A percentile compares a stretch with the other conserved stretches of the same genome.
Conservation (phyloP, 192 early-diverging fungal species). For the Entophlyctis luteolus region DNA sequence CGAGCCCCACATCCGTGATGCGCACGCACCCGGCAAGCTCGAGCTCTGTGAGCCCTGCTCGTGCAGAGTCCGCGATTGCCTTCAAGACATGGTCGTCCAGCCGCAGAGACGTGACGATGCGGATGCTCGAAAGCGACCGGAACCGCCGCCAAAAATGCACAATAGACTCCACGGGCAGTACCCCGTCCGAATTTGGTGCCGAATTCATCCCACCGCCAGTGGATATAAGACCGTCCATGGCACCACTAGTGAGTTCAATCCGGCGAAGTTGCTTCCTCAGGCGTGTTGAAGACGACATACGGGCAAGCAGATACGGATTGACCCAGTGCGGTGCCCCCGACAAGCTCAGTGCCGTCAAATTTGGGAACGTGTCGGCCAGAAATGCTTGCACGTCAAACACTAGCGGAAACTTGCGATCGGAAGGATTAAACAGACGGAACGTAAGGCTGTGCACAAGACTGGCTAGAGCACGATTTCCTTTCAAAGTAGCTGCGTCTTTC, state of each 20-base stretch:
- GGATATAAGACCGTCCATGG: background rate
- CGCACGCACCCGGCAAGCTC: too few species aligned
- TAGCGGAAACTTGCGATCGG: background rate
- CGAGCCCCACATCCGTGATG: too few species aligned
- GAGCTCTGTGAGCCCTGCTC: too few species aligned
- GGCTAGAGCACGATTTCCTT: background rate
- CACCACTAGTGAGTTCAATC: background rate
- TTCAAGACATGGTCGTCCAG: background rate
- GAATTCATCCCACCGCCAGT: background rate
- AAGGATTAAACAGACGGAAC: slow-evolving; percentile 4
- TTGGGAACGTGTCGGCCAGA: slow-evolving; percentile 2
- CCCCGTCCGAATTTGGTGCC: background rate
- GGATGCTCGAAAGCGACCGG: background rate
- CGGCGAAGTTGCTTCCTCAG: background rate
- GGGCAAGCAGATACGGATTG: slow-evolving; percentile 4
- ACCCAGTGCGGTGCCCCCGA: slow-evolving; percentile 3
- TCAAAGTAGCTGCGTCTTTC: background rate
- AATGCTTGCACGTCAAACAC: slow-evolving; percentile 17
- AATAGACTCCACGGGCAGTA: too few species aligned
- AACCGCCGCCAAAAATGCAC: background rate
- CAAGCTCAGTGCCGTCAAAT: background rate
- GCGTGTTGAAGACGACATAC: background rate
- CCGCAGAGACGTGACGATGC: background rate
- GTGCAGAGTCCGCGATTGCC: background rate
- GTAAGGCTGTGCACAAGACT: background rate